Evolutionary conservation across 2,329 filamentous ascomycete species (phyloP).

Genomic region (Microdochium trichocladiopsis): DNA sequence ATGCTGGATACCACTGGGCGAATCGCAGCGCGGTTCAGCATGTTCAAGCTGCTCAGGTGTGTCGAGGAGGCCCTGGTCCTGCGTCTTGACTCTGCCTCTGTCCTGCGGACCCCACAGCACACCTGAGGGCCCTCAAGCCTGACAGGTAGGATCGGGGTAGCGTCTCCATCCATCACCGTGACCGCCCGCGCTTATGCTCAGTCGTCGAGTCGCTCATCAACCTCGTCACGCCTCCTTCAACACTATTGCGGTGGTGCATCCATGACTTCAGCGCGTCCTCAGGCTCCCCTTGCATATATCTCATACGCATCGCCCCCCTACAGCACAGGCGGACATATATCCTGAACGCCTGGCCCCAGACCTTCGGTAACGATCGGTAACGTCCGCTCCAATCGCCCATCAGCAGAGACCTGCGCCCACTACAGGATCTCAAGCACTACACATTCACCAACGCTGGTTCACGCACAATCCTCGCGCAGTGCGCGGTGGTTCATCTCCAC

Average conservation of each 20-base stretch:
- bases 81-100: neutral
- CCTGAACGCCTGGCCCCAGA: too few relatives aligned
- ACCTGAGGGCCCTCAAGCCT: neutral
- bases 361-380: too few relatives aligned
- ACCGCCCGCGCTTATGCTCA: neutral
- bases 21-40: neutral
- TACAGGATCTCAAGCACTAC: neutral
- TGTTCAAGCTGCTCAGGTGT: neutral
- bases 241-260: neutral
- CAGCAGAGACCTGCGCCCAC: too few relatives aligned
- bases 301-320: too few relatives aligned
- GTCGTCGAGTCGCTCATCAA: neutral
- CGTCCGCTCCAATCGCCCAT: too few relatives aligned
- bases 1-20: neutral
- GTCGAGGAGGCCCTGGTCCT: neutral
- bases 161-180: neutral
- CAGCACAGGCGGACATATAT: too few relatives aligned
- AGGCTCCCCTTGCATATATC: too few relatives aligned
- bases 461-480: neutral
- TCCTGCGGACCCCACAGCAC: neutral
- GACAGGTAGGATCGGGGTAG: too few relatives aligned
- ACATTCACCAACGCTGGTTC: neutral
- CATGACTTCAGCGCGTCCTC: neutral
- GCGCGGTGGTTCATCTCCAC: too few relatives aligned
- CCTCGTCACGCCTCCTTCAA: constrained; percentile 4